Percentiles rank a stretch among this genome's conserved stretches.
phyloP scores from a whole-genome alignment of 192 early-diverging fungal genomes.

The Umbelopsis vinacea region DNA sequence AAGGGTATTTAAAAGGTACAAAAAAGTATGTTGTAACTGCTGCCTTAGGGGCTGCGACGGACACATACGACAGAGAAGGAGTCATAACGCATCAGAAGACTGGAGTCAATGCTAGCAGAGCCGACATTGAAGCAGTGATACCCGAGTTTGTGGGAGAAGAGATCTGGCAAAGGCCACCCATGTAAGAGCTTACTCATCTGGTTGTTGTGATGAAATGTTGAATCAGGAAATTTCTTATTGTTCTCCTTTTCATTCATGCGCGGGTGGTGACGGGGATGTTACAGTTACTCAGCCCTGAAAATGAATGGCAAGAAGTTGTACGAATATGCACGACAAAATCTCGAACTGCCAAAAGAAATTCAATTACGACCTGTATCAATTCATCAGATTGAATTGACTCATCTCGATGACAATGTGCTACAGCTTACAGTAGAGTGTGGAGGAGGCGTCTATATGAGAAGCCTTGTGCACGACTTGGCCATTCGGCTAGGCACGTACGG shows the following conservation, averaged over 20 bases:
- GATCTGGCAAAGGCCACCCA: constrained; percentile 62
- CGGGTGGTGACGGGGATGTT: not conserved
- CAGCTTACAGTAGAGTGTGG: constrained; percentile 60
- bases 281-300: constrained; percentile 68
- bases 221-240: constrained; percentile 4
- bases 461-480: constrained; percentile 72
- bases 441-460: constrained; percentile 76
- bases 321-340: constrained; percentile 67
- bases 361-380: constrained; percentile 46
- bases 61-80: constrained; percentile 63
- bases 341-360: constrained; percentile 46
- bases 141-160: constrained; percentile 58
- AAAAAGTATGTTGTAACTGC: constrained; percentile 61
- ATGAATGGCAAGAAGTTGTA: constrained; percentile 73
- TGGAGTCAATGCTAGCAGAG: constrained; percentile 48
- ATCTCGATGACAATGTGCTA: constrained; percentile 27
- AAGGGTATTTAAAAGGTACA: constrained; percentile 45
- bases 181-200: constrained; percentile 47
- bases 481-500: constrained; percentile 56
- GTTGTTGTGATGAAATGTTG: not conserved
- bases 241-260: constrained; percentile 2
- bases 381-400: constrained; percentile 41
- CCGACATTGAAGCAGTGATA: constrained; percentile 44
- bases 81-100: constrained; percentile 36
- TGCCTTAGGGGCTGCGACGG: constrained; percentile 58